Percentiles rank a stretch among this genome's conserved stretches.
Evolutionary conservation across 352 stramenopile species (phyloP).

Genomic region (Pythium apleroticum): DNA sequence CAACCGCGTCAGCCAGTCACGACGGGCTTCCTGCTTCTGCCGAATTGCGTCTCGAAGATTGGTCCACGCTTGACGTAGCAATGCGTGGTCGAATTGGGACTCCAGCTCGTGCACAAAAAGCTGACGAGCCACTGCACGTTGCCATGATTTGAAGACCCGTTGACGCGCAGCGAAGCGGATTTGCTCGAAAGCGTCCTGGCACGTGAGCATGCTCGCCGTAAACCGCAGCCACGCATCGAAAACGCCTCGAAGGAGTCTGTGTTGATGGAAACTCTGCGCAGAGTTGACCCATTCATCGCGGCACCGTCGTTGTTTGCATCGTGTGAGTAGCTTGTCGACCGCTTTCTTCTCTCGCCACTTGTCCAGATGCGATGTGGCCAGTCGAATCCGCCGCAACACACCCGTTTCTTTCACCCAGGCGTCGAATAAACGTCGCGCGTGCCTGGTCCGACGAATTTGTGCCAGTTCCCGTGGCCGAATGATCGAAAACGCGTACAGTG

Average conservation of each 20-base stretch:
- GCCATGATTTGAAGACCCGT: slow-evolving; percentile 2
- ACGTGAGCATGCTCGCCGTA: background rate
- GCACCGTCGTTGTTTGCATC: background rate
- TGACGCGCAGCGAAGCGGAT: background rate
- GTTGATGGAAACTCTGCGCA: background rate
- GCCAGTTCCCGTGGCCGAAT: background rate
- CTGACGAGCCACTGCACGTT: slow-evolving; percentile 6
- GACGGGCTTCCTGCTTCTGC: background rate
- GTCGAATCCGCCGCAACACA: background rate
- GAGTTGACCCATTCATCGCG: background rate
- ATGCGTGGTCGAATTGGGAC: slow-evolving; percentile 4
- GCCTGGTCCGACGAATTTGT: background rate
- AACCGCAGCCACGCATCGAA: slow-evolving; percentile 8
- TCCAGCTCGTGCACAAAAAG: slow-evolving; percentile 9
- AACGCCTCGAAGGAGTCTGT: background rate
- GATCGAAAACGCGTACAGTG: background rate
- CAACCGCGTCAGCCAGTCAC: slow-evolving; percentile 2
- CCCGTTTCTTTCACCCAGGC: background rate
- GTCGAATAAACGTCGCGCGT: background rate
- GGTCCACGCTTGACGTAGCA: slow-evolving; percentile 1
- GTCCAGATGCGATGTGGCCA: background rate
- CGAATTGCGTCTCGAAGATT: slow-evolving; percentile 2
- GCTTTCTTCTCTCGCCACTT: background rate
- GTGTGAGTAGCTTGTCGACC: background rate
- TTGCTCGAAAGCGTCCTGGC: background rate